phyloP scores from a whole-genome alignment of 495 filamentous ascomycete genomes.

The Evernia prunastri region DNA sequence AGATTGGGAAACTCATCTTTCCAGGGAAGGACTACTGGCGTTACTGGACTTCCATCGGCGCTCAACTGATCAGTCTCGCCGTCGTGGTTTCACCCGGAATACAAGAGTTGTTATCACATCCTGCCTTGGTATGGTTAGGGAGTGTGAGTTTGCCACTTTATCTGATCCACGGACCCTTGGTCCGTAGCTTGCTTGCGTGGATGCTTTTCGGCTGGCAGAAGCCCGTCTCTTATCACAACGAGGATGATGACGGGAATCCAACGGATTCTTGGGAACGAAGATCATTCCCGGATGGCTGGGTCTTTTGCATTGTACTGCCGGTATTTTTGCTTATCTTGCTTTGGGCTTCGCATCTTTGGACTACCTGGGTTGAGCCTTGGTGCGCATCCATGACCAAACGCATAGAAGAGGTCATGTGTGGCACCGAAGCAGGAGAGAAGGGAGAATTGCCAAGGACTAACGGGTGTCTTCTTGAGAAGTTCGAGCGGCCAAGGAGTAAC shows the following conservation, averaged over 20 bases:
- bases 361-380: conserved; percentile 20
- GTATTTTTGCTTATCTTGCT: conserved; percentile 17
- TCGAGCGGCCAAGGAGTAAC: conserved; percentile 4
- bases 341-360: conserved; percentile 19
- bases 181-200: conserved; percentile 25
- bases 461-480: not conserved
- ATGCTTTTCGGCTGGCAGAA: conserved; percentile 24
- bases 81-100: conserved; percentile 14
- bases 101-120: conserved; percentile 16
- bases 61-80: conserved; percentile 20
- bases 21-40: conserved; percentile 20
- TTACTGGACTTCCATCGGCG: conserved; percentile 23
- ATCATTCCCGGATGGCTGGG: conserved; percentile 17
- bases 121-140: conserved; percentile 24
- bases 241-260: conserved; percentile 6
- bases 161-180: conserved; percentile 26
- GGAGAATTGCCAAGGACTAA: conserved; percentile 1
- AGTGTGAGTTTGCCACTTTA: conserved; percentile 25
- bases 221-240: conserved; percentile 9
- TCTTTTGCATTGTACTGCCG: conserved; percentile 15
- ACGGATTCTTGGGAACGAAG: conserved; percentile 11
- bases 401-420: conserved; percentile 19
- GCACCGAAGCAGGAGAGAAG: not conserved
- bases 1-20: conserved; percentile 21
- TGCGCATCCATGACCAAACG: conserved; percentile 14